Evolutionary conservation across 1,284 basidiomycete species (phyloP), one percentile per base, ranked within the genome.

Genomic region (Rhodotorula sp.): DNA sequence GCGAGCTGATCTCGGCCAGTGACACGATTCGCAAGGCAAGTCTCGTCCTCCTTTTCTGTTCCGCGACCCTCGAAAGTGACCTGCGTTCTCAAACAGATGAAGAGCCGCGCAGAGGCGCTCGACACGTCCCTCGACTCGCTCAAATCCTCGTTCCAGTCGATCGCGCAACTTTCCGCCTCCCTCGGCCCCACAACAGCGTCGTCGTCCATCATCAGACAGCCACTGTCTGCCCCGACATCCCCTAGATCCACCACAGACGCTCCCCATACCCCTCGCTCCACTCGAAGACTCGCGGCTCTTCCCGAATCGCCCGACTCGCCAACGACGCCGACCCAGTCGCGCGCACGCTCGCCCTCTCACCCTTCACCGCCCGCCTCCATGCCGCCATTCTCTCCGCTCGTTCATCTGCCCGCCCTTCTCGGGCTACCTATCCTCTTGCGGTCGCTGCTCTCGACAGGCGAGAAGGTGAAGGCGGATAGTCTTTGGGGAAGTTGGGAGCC

Each of bases 1-100:
- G 94, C 74, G 92, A 95, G 77, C 86, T 95, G 29, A 93, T 95
- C 58, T 74, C 77, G 27, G 93, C 92, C 1, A 91, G 89, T 73
- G 91, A 93, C 76, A 95, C 93, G 10, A 94, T 95, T 72, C 87
- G 88, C 68, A 87, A 89, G 30, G 91, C 24, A 6, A 2, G 19
- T 36, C 27, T 11, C 66, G 20, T 51, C 36, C 39, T 11, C 29
- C 32, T 55, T 32, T 15, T 7, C 6, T 15, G 27, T 1, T 19
- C 9, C 1, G 0, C 20, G 17, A 30, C 13, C 9, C 30, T 5
- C 15, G 5, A 2, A 17, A 9, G 27, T 59, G 29, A n/a, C 24
- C 46, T 32, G 58, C 30, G 6, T 34, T 11, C 36, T 2, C 17
- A n/a, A 20, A 7, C 74, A 92, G 90, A 91, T 93, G 88, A 92